Base-by-base conservation (phyloP, 2,329 filamentous ascomycete species). In the Fusarium avenaceum region DNA sequence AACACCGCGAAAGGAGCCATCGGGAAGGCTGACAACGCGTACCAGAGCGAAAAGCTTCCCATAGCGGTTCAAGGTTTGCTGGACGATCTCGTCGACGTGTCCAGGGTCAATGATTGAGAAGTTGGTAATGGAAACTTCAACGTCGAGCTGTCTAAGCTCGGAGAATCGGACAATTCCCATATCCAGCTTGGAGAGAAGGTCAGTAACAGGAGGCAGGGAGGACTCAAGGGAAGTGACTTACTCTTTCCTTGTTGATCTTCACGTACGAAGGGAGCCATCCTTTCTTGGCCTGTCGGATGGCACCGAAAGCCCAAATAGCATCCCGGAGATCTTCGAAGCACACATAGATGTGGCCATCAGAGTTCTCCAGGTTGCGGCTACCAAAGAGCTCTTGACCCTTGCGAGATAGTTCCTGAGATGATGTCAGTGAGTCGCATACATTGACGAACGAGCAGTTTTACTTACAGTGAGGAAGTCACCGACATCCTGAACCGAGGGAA, bases 321-420 rank as follows among this genome's bases (percentile, higher is more conserved):
- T 90, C 88, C 49, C 86, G 83, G 49, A 90, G 84, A 70, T 91
- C 89, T 8, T 82, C 78, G 69, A 91, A 89, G 6, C 83, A 84
- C 24, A 89, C 77, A 58, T 84, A 86, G 30, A 88, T 81, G 48
- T 79, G 82, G 6, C 82, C 81, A 44, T 75, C 76, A 28, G 73
- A 70, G 6, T 74, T 63, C 17, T 79, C 75, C 2, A 84, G 63
- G 26, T 80, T 76, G 11, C 76, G 79, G 9, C 72, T 74, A 20
- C 83, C 83, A 30, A 80, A 75, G 48, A 79, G 77, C 15, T 39
- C 75, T 65, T 45, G 75, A 55, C 79, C 79, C 57, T 70, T 58
- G 13, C 67, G 59, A 38, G 73, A 77, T 4, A 85, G 70, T 9
- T 80, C 79, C 85, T 87, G 42, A 22, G 28, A 8, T 4, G 8